Evolutionary conservation across 331 rosid genomes (phyloP), one percentile per base, ranked within the genome.

Genomic region (Malus hybrid): DNA sequence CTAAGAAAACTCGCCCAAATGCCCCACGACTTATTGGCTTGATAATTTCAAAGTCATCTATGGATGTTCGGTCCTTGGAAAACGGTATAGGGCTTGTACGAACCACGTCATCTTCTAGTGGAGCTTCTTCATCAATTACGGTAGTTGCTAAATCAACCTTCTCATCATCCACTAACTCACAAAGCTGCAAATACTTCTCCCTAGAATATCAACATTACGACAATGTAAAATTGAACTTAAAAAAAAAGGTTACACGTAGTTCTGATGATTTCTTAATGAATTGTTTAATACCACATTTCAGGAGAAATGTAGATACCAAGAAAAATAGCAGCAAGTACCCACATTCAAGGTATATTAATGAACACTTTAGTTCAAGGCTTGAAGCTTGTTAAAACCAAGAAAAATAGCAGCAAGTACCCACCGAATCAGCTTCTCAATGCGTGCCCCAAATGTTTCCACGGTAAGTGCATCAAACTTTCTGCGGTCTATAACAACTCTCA

Each of bases 11-110:
- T 86, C 99, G 89, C 79, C 99, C 99, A 84, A 94, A 94, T 85
- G 99, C 99, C 75, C 99, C 99, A 61, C 99, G 96, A 70, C 99
- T 94, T 66, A 94, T 94, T 50, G 99, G 97, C 72, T 92, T 94
- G 78, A 94, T 94, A 77, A 92, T 94, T 86, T 87, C 99, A 82
- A 94, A 94, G 84, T 92, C 96, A 60, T 94, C 99, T 73, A 94
- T 94, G 56, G 99, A 84, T 48, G 99, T 94, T 56, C 97, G 97
- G 73, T 94, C 99, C 89, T 85, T 92, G 6, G 95, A 84, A 71
- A 93, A 85, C 85, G 87, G 99, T 74, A 87, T 30, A 30, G 99
- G 99, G 82, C 97, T 94, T 78, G 99, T 87, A 62, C 93, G 96
- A 75, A 94, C 89, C 76, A 90, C 89, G 10, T 94, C 99, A 79